A percentile compares a stretch with the other conserved stretches of the same genome.
Evolutionary conservation across 2,329 filamentous ascomycete genomes (phyloP).

Genomic region (Cordyceps cicadae): DNA sequence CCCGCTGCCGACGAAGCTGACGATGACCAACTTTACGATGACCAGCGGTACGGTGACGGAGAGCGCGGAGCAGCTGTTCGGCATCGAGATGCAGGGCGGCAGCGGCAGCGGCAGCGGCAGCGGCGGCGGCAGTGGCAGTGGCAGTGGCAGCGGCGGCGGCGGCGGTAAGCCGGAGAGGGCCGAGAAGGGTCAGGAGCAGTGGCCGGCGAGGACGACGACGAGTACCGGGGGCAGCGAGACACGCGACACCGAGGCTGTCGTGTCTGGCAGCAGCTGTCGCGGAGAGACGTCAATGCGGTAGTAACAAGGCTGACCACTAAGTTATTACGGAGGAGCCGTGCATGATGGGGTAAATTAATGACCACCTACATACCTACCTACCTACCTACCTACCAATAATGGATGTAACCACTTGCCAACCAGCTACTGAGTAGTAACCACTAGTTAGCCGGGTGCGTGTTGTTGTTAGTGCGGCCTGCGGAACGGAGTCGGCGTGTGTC

Average conservation of each 20-base stretch:
- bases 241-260: slow-evolving; percentile 2
- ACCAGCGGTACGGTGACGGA: background rate
- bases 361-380: too few species aligned
- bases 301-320: background rate
- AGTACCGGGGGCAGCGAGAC: background rate
- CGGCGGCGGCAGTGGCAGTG: background rate
- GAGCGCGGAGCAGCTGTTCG: slow-evolving; percentile 6
- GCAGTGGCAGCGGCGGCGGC: background rate
- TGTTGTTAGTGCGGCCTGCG: background rate
- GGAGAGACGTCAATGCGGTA: background rate
- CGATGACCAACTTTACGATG: background rate
- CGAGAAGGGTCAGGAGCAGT: background rate
- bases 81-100: slow-evolving; percentile 4
- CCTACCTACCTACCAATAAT: too few species aligned
- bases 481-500: slow-evolving; percentile 8
- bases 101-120: too few species aligned
- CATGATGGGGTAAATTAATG: background rate
- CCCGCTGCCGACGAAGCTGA: slow-evolving; percentile 8
- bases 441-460: too few species aligned
- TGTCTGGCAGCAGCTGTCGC: background rate
- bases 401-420: too few species aligned
- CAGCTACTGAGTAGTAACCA: too few species aligned
- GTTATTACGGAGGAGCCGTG: background rate
- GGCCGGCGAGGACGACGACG: background rate
- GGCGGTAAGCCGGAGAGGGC: background rate